Evolutionary conservation across 441 rosid genomes (phyloP).

Genomic region (Gossypium gossypioides): DNA sequence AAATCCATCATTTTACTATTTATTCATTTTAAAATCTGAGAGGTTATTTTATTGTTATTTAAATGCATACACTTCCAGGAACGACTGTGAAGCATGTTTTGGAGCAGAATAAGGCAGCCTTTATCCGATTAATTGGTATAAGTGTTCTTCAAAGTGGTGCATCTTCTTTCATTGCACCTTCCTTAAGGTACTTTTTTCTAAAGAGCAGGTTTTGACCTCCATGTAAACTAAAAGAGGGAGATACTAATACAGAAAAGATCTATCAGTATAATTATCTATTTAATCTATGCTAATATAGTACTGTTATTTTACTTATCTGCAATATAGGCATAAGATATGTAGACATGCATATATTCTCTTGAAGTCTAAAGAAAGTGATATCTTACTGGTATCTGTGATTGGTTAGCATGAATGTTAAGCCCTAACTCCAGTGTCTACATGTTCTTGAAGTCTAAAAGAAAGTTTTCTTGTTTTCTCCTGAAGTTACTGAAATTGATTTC

Average conservation of each 20-base stretch:
- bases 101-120: conserved; percentile 91
- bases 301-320: neutral
- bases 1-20: conserved; percentile 4
- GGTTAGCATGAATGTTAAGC: neutral
- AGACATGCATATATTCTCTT: too few relatives aligned
- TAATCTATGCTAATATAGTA: neutral
- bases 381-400: neutral
- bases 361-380: neutral
- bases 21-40: conserved; percentile 10
- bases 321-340: neutral
- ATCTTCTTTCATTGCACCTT: conserved; percentile 87
- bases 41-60: conserved; percentile 12
- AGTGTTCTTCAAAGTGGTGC: conserved; percentile 97
- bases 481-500: neutral
- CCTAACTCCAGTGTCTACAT: neutral
- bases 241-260: neutral
- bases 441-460: neutral
- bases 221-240: neutral
- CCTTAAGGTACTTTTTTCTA: conserved; percentile 50
- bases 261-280: neutral
- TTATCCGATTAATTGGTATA: conserved; percentile 71
- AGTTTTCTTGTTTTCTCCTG: neutral
- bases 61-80: conserved; percentile 37
- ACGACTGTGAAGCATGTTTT: conserved; percentile 91
- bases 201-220: neutral